phyloP scores from a whole-genome alignment of 495 filamentous ascomycete genomes.

The Amorphotheca resinae region DNA sequence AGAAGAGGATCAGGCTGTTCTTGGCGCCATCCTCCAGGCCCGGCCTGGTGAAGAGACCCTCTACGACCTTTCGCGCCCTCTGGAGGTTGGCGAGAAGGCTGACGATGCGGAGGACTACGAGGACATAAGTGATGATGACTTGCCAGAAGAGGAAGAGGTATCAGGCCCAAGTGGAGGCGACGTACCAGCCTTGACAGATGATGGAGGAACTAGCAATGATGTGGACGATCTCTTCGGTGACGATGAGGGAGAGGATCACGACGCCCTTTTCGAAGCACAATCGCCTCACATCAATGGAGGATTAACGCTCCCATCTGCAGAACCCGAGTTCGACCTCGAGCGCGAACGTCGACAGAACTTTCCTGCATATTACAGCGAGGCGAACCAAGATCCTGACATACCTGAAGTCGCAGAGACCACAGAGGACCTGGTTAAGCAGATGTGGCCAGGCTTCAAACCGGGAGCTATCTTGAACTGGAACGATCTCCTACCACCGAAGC shows the following conservation, averaged over 20 bases:
- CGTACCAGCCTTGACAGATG: constrained; percentile 34
- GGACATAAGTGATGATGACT: constrained; percentile 59
- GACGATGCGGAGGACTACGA: constrained; percentile 79
- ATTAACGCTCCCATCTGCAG: constrained; percentile 8
- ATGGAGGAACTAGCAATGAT: constrained; percentile 34
- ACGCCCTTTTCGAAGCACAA: constrained; percentile 7
- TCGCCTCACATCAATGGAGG: constrained; percentile 18
- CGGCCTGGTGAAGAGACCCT: constrained; percentile 21
- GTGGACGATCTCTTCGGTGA: constrained; percentile 36
- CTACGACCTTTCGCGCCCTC: constrained; percentile 8
- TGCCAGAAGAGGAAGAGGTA: constrained; percentile 30
- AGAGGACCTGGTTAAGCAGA: constrained; percentile 52
- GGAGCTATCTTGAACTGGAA: constrained; percentile 54
- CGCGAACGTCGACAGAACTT: constrained; percentile 30
- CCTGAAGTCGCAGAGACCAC: constrained; percentile 49
- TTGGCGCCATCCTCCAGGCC: constrained; percentile 18
- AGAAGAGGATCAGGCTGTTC: constrained; percentile 7
- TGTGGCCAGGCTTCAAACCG: constrained; percentile 60
- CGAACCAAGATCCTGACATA: constrained; percentile 35
- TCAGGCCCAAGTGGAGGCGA: constrained; percentile 24
- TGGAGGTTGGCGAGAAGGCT: constrained; percentile 45
- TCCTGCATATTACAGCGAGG: constrained; percentile 23
- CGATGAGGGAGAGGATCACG: constrained; percentile 18
- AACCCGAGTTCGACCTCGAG: constrained; percentile 17
- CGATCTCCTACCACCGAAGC: constrained; percentile 61